Base-by-base conservation (phyloP, 2,329 filamentous ascomycete species). In the Metarhizium sp. region DNA sequence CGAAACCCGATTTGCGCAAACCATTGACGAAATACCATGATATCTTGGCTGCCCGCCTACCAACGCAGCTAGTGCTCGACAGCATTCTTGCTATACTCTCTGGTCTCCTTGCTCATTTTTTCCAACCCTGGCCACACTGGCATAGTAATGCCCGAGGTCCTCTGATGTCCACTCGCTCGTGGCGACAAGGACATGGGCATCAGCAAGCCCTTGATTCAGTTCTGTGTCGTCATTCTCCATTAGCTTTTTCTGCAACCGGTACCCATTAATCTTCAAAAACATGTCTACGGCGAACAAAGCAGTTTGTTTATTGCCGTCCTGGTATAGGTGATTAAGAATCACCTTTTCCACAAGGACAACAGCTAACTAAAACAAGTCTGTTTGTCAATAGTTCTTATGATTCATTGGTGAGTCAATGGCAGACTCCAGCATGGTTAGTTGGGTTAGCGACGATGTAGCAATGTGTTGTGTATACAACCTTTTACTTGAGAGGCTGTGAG, bases 211-310 rank as follows among this genome's bases (percentile, higher is more conserved):
- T 34, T 52, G n/a, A n/a, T n/a, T n/a, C n/a, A n/a, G n/a, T n/a
- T n/a, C n/a, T n/a, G n/a, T n/a, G n/a, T n/a, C n/a, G n/a, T n/a
- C n/a, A n/a, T n/a, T n/a, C 6, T 20, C 53, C 40, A 43, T 48
- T 18, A 43, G 54, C 2, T 25, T 51, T 40, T 49, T 54, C 50
- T 58, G 58, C 2, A 63, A 25, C 43, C 57, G 58, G 48, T 62
- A 56, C 3, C 61, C 59, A 20, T 63, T 63, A 16, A 59, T 59
- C 46, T 60, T 59, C 3, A 63, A 52, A 40, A 63, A 60, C 61
- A 61, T 61, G 25, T 62, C 58, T 18, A 59, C 61, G 1, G 61
- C 59, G 1, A 42, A 55, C 1, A 62, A 57, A 36, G 60, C 52
- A n/a, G 50, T 58, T 46, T 59, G 43, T 43, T 62, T 63, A 48